Base-by-base conservation (phyloP, 1,139 yeast genomes). In the Protomyces arabidopsidicola region DNA sequence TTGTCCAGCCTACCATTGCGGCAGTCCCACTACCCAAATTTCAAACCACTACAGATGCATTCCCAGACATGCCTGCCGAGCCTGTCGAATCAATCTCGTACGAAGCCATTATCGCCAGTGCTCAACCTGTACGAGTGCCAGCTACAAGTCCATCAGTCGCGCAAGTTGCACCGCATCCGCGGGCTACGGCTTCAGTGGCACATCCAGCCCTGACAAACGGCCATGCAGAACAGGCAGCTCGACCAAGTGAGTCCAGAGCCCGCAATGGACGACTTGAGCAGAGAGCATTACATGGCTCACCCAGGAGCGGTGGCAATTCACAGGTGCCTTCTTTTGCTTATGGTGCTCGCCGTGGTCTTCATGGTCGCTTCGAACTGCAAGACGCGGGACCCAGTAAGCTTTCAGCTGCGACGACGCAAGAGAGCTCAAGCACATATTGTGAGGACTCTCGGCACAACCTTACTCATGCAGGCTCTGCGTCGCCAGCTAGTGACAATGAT, bases 301-400 rank as follows among this genome's bases (percentile, higher is more conserved):
- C 31, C 6, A 27, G 9, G 8, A 27, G 1, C 31, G 31, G 31
- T 5, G 31, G 31, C 31, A 27, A 27, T 3, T 27, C 31, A 27
- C 42, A 36, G 42, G 16, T 36, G 16, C 42, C 42, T 12, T 14
- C 14, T 9, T n/a, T n/a, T 12, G 14, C 16, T 6, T 36, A 12
- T 2, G 16, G 42, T 16, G 54, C 45, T 8, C 45, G 45, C 20
- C 60, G 60, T 45, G 60, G 60, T 16, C 38, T 53, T 16, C 60
- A 56, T 35, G 60, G 60, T 10, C 39, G 60, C 12, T 48, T 56
- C 34, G 34, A 18, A 14, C 50, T 56, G 45, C 22, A n/a, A 2
- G 51, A 10, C 5, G 14, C 14, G 14, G 4, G 8, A 27, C 8
- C 31, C 4, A 27, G 31, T 8, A 27, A 27, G 31, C 31, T 5